Percentiles rank a stretch among this genome's conserved stretches.
Evolutionary conservation across 169 alveolate species (phyloP).

Genomic region (Cryptosporidium andersoni): DNA sequence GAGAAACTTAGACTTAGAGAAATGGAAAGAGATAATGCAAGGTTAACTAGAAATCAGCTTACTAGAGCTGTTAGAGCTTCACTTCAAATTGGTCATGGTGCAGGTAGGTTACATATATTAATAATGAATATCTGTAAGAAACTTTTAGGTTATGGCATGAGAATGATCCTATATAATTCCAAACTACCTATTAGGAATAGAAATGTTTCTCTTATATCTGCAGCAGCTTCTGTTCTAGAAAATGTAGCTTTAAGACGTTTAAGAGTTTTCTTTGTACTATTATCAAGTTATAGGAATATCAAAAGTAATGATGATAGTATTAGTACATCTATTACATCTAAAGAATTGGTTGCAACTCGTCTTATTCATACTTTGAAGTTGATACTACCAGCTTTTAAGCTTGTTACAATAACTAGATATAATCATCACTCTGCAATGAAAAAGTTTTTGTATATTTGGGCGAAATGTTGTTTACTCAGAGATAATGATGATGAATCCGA

Average conservation of each 20-base stretch:
- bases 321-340: constrained; percentile 17
- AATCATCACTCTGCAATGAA: constrained; percentile 61
- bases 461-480: constrained; percentile 31
- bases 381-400: constrained; percentile 40
- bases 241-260: constrained; percentile 18
- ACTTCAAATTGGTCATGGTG: constrained; percentile 64
- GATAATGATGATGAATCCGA: not conserved
- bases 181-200: constrained; percentile 23
- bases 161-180: constrained; percentile 29
- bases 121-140: constrained; percentile 6
- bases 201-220: constrained; percentile 36
- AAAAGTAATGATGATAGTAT: constrained; percentile 31
- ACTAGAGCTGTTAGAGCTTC: constrained; percentile 68
- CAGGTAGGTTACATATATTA: constrained; percentile 36
- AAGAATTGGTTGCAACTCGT: constrained; percentile 27
- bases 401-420: constrained; percentile 30
- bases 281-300: not conserved
- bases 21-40: constrained; percentile 70
- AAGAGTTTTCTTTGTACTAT: constrained; percentile 6
- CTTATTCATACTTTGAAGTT: constrained; percentile 32
- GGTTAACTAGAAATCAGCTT: constrained; percentile 56
- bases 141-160: constrained; percentile 5
- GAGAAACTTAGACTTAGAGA: constrained; percentile 64
- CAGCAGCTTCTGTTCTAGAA: constrained; percentile 44
- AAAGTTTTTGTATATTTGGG: constrained; percentile 63